Percentiles rank a stretch among this genome's conserved stretches.
phyloP scores from a whole-genome alignment of 169 alveolate genomes.

The Besnoitia besnoiti region DNA sequence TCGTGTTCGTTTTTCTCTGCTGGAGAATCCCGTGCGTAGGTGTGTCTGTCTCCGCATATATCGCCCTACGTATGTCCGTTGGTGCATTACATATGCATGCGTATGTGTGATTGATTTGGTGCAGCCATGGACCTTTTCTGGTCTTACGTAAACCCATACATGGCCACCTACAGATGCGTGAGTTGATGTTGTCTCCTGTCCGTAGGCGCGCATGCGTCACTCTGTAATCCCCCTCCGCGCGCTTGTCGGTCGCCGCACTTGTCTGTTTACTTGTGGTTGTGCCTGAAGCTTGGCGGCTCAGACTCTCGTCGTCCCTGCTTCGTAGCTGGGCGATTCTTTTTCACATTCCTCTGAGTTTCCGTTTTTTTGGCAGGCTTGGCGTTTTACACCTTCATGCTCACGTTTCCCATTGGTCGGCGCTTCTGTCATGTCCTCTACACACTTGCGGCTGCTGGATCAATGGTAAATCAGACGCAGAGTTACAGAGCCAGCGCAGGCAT shows the following conservation, averaged over 20 bases:
- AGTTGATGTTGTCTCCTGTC: too few relatives aligned
- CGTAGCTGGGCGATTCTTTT: too few relatives aligned
- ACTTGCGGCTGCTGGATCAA: not conserved
- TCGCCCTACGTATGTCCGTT: not conserved
- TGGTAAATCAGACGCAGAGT: not conserved
- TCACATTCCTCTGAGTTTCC: too few relatives aligned
- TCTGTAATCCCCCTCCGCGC: too few relatives aligned
- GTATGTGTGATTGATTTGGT: not conserved
- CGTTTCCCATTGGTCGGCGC: not conserved
- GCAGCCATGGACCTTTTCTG: not conserved
- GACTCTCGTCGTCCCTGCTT: too few relatives aligned
- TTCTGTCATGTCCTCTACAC: not conserved
- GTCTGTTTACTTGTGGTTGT: too few relatives aligned
- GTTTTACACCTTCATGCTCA: slow-evolving; percentile 12
- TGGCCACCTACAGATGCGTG: not conserved
- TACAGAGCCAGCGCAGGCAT: too few relatives aligned
- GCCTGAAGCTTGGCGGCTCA: too few relatives aligned
- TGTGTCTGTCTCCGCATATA: not conserved
- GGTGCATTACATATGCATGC: not conserved
- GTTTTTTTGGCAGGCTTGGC: not conserved
- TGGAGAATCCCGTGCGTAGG: too few relatives aligned
- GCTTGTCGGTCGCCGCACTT: too few relatives aligned
- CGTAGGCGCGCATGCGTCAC: too few relatives aligned
- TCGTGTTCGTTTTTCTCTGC: not conserved
- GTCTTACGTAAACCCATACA: not conserved